A percentile compares a stretch with the other conserved stretches of the same genome.
These are phyloP conservation scores for Agrocybe praecox DNA, from an alignment of 768 basidiomycete species.

Conservation along the genomic window DNA sequence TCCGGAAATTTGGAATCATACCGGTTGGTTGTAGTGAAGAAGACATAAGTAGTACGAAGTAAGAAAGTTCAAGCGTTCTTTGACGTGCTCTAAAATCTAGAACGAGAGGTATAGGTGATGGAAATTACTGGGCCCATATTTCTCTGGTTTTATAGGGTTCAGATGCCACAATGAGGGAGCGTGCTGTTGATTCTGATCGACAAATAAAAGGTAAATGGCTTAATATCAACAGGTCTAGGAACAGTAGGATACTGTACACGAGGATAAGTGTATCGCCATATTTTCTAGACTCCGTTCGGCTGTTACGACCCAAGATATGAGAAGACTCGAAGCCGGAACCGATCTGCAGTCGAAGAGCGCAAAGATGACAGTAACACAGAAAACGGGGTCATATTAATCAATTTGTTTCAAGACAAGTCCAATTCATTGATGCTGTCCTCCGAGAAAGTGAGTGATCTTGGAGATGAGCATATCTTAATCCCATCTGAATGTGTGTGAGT, in stretches of 20 bases:
- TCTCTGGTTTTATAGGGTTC: slow-evolving; percentile 9
- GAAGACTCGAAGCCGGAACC: not conserved
- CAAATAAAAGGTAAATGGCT: slow-evolving; percentile 8
- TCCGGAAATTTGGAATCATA: too few species aligned
- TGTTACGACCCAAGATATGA: not conserved
- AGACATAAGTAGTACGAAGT: too few species aligned
- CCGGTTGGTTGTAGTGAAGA: too few species aligned
- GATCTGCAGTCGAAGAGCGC: not conserved
- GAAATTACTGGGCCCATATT: slow-evolving; percentile 8
- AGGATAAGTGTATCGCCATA: slow-evolving; percentile 5
- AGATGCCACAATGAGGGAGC: slow-evolving; percentile 16
- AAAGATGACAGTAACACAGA: not conserved
- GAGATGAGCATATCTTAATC: not conserved
- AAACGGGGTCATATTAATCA: not conserved
- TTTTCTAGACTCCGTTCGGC: not conserved
- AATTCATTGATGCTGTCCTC: slow-evolving; percentile 3
- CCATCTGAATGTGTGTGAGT: not conserved
- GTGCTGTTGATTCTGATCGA: slow-evolving; percentile 17
- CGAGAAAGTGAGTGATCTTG: not conserved
- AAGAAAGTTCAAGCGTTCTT: too few species aligned
- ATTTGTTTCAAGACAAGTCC: not conserved
- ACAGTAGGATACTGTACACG: slow-evolving; percentile 11
- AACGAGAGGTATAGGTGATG: slow-evolving; percentile 1
- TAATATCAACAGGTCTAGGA: not conserved
- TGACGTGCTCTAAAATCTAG: slow-evolving; percentile 31